A percentile compares a stretch with the other conserved stretches of the same genome.
Evolutionary conservation across 495 filamentous ascomycete genomes (phyloP).

Genomic region (Aspergillus steynii): DNA sequence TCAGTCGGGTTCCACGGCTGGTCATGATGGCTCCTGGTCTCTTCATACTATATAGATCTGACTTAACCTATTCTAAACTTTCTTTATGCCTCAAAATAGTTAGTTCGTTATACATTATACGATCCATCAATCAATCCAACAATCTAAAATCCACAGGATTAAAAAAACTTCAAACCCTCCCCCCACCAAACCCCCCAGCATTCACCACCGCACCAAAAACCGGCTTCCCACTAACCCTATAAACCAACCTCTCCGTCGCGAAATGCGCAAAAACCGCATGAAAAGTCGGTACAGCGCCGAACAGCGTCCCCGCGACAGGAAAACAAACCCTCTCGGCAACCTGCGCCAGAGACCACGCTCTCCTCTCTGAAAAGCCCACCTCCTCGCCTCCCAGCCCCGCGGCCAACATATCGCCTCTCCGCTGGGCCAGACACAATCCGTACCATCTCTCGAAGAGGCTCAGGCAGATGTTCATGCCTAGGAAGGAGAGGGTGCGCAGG

Average conservation of each 20-base stretch:
- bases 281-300: slow-evolving; percentile 59
- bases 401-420: slow-evolving; percentile 63
- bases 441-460: slow-evolving; percentile 64
- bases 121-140: too few relatives aligned
- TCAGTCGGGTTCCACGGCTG: too few relatives aligned
- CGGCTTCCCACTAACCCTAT: slow-evolving; percentile 66
- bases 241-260: slow-evolving; percentile 64
- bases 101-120: too few relatives aligned
- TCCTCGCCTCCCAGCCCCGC: slow-evolving; percentile 53
- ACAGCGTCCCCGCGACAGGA: slow-evolving; percentile 60
- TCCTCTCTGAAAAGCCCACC: slow-evolving; percentile 57
- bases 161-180: too few relatives aligned
- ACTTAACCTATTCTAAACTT: too few relatives aligned
- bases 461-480: slow-evolving; percentile 60
- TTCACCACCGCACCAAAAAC: slow-evolving; percentile 19
- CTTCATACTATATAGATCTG: too few relatives aligned
- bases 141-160: too few relatives aligned
- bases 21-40: too few relatives aligned
- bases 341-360: slow-evolving; percentile 47
- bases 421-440: slow-evolving; percentile 49
- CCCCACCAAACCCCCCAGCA: too few relatives aligned
- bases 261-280: slow-evolving; percentile 67
- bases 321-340: slow-evolving; percentile 58
- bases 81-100: too few relatives aligned
- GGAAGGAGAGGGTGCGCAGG: slow-evolving; percentile 57